phyloP scores from a whole-genome alignment of 78 protist species.

The Dictyostelium purpureum region DNA sequence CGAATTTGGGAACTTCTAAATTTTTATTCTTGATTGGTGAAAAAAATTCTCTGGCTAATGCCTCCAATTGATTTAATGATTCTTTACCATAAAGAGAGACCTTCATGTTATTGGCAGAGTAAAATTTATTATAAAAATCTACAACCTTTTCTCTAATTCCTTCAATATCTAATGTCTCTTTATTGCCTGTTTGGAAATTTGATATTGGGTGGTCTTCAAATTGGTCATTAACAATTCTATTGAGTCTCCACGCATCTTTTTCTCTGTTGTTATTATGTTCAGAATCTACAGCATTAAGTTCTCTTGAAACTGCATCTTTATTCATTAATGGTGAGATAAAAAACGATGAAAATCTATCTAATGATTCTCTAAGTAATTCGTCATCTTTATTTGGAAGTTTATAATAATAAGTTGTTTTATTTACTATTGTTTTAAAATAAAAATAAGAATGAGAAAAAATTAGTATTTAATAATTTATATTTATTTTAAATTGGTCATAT shows the following conservation, averaged over 20 bases:
- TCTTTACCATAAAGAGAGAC: constrained; percentile 39
- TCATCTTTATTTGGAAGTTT: constrained; percentile 27
- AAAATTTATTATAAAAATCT: constrained; percentile 40
- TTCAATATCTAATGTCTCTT: constrained; percentile 17
- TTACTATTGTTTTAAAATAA: neutral
- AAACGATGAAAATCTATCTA: constrained; percentile 82
- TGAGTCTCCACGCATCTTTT: neutral
- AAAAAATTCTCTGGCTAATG: constrained; percentile 1
- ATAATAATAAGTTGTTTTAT: constrained; percentile 44
- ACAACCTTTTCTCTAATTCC: constrained; percentile 19
- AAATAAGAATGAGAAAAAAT: neutral
- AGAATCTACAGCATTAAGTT: constrained; percentile 72
- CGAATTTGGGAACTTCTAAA: neutral
- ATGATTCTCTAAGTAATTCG: constrained; percentile 23
- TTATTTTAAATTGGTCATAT: too few species aligned
- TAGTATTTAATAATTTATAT: neutral
- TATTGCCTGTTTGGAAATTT: constrained; percentile 28
- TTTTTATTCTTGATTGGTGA: constrained; percentile 32
- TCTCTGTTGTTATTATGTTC: constrained; percentile 26
- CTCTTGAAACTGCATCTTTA: constrained; percentile 39
- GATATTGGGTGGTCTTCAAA: constrained; percentile 39
- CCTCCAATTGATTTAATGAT: constrained; percentile 54
- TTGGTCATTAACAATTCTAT: neutral
- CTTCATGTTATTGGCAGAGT: constrained; percentile 50
- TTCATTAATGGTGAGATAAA: constrained; percentile 66